Percentiles rank a stretch among this genome's conserved stretches.
phyloP scores from a whole-genome alignment of 495 filamentous ascomycete species.

The Ascobolus immersus region DNA sequence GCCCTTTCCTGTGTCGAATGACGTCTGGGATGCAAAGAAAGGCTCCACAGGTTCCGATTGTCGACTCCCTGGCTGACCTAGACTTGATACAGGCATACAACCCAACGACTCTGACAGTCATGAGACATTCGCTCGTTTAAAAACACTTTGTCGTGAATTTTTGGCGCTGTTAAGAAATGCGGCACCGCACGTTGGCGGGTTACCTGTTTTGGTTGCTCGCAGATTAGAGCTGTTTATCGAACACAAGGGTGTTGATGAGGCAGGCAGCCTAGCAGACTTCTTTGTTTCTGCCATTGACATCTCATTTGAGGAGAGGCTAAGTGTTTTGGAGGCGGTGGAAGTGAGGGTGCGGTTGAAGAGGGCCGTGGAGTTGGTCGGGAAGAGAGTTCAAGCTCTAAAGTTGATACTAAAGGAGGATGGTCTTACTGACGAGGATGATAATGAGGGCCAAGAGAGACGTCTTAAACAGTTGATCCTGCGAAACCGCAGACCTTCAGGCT shows the following conservation, averaged over 20 bases:
- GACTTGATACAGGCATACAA: slow-evolving; percentile 12
- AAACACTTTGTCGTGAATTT: slow-evolving; percentile 59
- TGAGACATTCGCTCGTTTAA: slow-evolving; percentile 51
- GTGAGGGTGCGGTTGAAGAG: slow-evolving; percentile 50
- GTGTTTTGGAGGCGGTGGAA: slow-evolving; percentile 50
- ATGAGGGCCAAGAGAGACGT: slow-evolving; percentile 18
- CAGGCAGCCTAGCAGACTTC: slow-evolving; percentile 79
- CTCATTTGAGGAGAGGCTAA: slow-evolving; percentile 66
- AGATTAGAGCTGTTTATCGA: slow-evolving; percentile 65
- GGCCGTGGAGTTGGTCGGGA: slow-evolving; percentile 53
- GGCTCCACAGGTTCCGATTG: slow-evolving; percentile 2
- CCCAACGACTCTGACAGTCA: slow-evolving; percentile 30
- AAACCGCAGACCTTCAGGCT: slow-evolving; percentile 24
- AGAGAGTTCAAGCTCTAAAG: slow-evolving; percentile 57
- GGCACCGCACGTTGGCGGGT: slow-evolving; percentile 29
- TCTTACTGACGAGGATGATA: slow-evolving; percentile 11
- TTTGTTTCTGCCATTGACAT: slow-evolving; percentile 76
- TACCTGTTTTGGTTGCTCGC: slow-evolving; percentile 63
- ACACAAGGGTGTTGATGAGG: slow-evolving; percentile 47
- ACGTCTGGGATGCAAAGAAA: slow-evolving; percentile 21
- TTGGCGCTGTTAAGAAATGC: slow-evolving; percentile 54
- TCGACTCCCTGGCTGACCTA: background rate
- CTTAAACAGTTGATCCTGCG: slow-evolving; percentile 16
- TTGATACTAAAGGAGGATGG: slow-evolving; percentile 24
- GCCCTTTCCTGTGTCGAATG: background rate